Conservation (phyloP, 2,329 filamentous ascomycete species). For the Corynespora cassiicola region DNA sequence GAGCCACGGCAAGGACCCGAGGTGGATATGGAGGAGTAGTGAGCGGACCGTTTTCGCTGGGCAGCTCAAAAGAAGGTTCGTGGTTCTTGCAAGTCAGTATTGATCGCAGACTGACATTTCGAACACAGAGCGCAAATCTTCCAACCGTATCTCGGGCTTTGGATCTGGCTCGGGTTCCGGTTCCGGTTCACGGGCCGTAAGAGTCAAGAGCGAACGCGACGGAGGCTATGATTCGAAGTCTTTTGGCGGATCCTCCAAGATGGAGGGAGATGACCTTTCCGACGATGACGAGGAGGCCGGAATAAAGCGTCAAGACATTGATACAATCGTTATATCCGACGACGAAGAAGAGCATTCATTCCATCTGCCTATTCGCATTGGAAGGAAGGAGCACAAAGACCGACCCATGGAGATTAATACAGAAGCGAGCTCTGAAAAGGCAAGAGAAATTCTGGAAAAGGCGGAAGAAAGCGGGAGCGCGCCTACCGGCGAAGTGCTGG, state of each 20-base stretch:
- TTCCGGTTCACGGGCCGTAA: slow-evolving; percentile 36
- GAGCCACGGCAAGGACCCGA: slow-evolving; percentile 39
- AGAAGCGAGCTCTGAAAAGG: slow-evolving; percentile 56
- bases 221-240: slow-evolving; percentile 53
- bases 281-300: slow-evolving; percentile 53
- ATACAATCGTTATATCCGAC: slow-evolving; percentile 64
- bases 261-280: too few species aligned
- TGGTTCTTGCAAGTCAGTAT: not conserved
- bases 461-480: slow-evolving; percentile 38
- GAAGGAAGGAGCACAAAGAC: slow-evolving; percentile 62
- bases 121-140: slow-evolving; percentile 27
- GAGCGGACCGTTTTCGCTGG: slow-evolving; percentile 51
- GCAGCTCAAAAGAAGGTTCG: slow-evolving; percentile 34
- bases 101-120: slow-evolving; percentile 8
- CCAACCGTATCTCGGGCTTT: slow-evolving; percentile 19
- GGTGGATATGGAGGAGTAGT: slow-evolving; percentile 51
- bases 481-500: slow-evolving; percentile 20
- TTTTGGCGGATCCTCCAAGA: too few species aligned
- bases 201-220: slow-evolving; percentile 40
- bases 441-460: slow-evolving; percentile 48
- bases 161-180: slow-evolving; percentile 31
- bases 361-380: slow-evolving; percentile 59
- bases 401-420: slow-evolving; percentile 61
- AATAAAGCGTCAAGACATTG: slow-evolving; percentile 60
- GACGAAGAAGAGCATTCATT: slow-evolving; percentile 54